Evolutionary conservation across 495 filamentous ascomycete species (phyloP).

Genomic region (Penicillium desertorum): DNA sequence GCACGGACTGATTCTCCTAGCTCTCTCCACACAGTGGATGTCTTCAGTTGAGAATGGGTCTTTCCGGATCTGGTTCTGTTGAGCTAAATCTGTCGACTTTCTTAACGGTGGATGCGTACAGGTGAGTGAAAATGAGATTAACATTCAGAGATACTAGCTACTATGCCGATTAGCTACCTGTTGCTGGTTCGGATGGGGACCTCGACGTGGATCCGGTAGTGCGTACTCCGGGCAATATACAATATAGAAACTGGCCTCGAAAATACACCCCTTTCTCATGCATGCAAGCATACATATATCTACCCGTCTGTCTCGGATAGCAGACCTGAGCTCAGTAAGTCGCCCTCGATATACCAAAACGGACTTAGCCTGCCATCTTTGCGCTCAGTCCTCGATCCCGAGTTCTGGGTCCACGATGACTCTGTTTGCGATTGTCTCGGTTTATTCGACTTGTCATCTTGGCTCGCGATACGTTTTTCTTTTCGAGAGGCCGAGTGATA

Average conservation of each 20-base stretch:
- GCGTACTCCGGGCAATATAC: not conserved
- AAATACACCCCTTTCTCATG: slow-evolving; percentile 8
- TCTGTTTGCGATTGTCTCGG: slow-evolving; percentile 14
- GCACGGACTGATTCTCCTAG: not conserved
- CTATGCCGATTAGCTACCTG: not conserved
- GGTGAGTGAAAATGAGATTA: not conserved
- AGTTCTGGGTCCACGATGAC: not conserved
- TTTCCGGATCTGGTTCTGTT: not conserved
- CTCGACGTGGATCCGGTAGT: not conserved
- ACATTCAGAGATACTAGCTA: not conserved
- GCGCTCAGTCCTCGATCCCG: slow-evolving; percentile 22
- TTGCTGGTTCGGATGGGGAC: not conserved
- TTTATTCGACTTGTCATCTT: slow-evolving; percentile 5
- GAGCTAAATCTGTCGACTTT: not conserved
- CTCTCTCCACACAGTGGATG: slow-evolving; percentile 3
- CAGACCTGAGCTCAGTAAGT: slow-evolving; percentile 20
- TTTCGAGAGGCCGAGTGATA: not conserved
- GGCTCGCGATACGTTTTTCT: not conserved
- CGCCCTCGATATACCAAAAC: slow-evolving; percentile 13
- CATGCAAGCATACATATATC: slow-evolving; percentile 20
- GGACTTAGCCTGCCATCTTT: not conserved
- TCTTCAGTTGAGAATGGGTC: not conserved
- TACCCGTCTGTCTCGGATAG: slow-evolving; percentile 31
- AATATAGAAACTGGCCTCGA: not conserved
- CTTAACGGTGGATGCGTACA: slow-evolving; percentile 1